A percentile compares a stretch with the other conserved stretches of the same genome.
Evolutionary conservation across 1,284 basidiomycete genomes (phyloP).

Genomic region (Cryptococcus jaspeensis): DNA sequence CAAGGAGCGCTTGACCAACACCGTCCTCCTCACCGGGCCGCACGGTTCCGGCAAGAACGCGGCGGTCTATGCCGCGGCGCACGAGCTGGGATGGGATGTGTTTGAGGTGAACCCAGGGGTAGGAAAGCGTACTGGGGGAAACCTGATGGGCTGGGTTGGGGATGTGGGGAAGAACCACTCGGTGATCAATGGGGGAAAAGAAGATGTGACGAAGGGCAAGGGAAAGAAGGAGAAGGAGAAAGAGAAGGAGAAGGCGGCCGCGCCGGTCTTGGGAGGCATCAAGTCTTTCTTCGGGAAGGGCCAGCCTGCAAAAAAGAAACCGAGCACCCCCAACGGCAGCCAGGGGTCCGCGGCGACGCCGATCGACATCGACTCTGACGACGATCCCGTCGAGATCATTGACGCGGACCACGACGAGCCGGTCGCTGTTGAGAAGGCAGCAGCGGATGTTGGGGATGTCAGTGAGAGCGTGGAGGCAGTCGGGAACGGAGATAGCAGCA

Average conservation of each 20-base stretch:
- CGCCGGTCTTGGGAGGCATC: not conserved
- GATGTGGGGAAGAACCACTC: constrained; percentile 91
- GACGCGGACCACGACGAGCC: not conserved
- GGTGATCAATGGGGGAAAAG: constrained; percentile 51
- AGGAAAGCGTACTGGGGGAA: constrained; percentile 76
- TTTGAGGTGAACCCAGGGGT: constrained; percentile 98
- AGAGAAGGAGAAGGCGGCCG: constrained; percentile 2
- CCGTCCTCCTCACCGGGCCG: constrained; percentile 79
- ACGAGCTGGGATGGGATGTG: constrained; percentile 90
- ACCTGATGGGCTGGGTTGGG: constrained; percentile 77
- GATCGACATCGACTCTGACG: not conserved
- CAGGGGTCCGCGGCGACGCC: not conserved
- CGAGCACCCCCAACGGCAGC: not conserved
- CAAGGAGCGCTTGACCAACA: constrained; percentile 64
- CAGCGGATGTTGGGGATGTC: not conserved
- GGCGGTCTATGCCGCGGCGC: constrained; percentile 86
- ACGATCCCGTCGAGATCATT: not conserved
- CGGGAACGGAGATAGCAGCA: constrained; percentile 2
- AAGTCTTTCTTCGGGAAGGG: constrained; percentile 24
- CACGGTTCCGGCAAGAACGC: constrained; percentile 88
- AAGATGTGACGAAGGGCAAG: constrained; percentile 2
- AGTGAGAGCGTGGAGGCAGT: not conserved
- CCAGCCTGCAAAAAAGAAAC: constrained; percentile 8
- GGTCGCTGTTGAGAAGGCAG: not conserved
- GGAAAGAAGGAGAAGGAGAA: constrained; percentile 5